These are phyloP conservation scores for Colletotrichum sidae DNA, from an alignment of 2,329 filamentous ascomycete species.

Conservation along the genomic window DNA sequence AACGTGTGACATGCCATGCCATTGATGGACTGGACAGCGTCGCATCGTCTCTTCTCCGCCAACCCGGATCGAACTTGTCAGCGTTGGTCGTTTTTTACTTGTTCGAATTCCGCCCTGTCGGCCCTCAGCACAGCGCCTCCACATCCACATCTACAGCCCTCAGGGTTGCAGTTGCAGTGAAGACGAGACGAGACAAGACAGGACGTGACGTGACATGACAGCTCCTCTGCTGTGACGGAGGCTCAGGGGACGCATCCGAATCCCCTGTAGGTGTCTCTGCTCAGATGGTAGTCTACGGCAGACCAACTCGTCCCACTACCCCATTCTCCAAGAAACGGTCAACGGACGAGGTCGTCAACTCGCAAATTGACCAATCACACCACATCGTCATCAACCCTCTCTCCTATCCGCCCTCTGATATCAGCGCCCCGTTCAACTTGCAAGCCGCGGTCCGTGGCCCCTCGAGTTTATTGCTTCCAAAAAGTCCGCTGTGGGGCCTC, in stretches of 20 bases:
- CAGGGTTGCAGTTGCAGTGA: slow-evolving; percentile 18
- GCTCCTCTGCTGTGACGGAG: too few relatives aligned
- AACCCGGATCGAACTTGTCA: slow-evolving; percentile 6
- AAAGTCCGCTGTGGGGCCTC: slow-evolving; percentile 7
- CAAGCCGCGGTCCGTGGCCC: slow-evolving; percentile 19
- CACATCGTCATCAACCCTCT: background rate
- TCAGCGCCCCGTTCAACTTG: slow-evolving; percentile 9
- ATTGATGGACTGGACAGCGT: slow-evolving; percentile 12
- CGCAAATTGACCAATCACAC: slow-evolving; percentile 32
- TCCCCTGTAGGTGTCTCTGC: too few relatives aligned
- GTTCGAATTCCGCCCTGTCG: slow-evolving; percentile 18
- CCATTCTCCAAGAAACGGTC: background rate
- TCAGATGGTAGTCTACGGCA: too few relatives aligned
- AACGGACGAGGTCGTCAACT: slow-evolving; percentile 5
- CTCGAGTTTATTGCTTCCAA: slow-evolving; percentile 24
- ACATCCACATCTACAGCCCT: slow-evolving; percentile 8
- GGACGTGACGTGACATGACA: too few relatives aligned
- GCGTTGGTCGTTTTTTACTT: background rate
- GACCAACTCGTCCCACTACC: too few relatives aligned
- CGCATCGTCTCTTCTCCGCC: slow-evolving; percentile 13
- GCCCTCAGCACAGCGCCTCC: slow-evolving; percentile 3
- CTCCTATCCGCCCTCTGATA: slow-evolving; percentile 9
- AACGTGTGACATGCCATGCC: slow-evolving; percentile 20
- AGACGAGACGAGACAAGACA: background rate
- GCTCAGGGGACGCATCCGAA: too few relatives aligned